These are phyloP conservation scores for Apophysomyces sp. DNA, from an alignment of 371 early-diverging fungal species.

Conservation along the genomic window DNA sequence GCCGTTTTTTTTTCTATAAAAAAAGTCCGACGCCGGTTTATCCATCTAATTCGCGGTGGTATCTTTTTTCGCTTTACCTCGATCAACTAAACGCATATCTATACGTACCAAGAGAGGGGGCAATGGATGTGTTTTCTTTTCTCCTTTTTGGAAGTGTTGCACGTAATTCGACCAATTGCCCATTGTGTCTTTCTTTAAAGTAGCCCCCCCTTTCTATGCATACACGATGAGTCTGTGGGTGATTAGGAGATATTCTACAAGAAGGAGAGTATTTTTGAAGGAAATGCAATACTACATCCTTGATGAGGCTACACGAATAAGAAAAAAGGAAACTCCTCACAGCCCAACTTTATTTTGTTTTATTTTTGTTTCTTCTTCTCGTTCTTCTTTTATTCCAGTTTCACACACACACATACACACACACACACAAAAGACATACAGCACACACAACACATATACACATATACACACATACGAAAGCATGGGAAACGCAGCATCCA, in stretches of 20 bases:
- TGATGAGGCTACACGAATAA: constrained; percentile 3
- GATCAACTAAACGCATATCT: too few species aligned
- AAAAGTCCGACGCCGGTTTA: too few species aligned
- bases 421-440: neutral
- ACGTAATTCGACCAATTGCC: too few species aligned
- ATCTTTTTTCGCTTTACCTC: too few species aligned
- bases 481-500: neutral
- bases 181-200: neutral
- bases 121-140: too few species aligned
- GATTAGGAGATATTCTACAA: neutral
- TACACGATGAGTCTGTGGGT: neutral
- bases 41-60: too few species aligned
- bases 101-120: too few species aligned
- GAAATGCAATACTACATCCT: neutral
- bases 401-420: neutral
- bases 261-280: neutral
- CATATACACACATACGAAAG: neutral
- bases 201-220: neutral
- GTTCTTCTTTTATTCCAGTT: constrained; percentile 1
- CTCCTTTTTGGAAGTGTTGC: too few species aligned
- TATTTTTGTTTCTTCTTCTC: constrained; percentile 1
- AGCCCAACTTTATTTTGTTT: neutral
- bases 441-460: neutral
- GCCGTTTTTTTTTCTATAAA: too few species aligned
- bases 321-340: neutral